Evolutionary conservation across 495 filamentous ascomycete genomes (phyloP), one percentile per base, ranked within the genome.

Genomic region (Pyronema omphalodes): DNA sequence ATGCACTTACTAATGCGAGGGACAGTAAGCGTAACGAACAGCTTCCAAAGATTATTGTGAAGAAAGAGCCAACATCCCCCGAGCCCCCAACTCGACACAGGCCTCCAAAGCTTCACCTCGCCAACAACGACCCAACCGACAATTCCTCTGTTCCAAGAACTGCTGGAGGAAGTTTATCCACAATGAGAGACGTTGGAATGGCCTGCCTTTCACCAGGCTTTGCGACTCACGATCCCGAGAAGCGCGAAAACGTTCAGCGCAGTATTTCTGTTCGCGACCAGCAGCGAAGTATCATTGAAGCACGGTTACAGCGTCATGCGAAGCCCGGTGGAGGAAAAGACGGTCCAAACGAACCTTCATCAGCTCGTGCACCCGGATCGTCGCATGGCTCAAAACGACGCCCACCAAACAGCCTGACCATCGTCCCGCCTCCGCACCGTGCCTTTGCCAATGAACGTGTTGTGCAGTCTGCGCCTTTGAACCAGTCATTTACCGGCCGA

Each of bases 201-300:
- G 88, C 89, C 18, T 98, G 91, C 61, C 71, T 98, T 49, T 95
- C 89, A 11, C 91, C 91, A 0, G 91, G 91, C 23, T 96, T 98
- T 65, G 80, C 88, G 47, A 95, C 91, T 1, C 82, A 95, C 58
- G 89, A 98, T 68, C 91, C 91, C n/a, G 74, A 81, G 9, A 94
- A 94, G 87, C 79, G 88, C 59, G 86, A 95, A 67, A 89, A 95
- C 64, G 69, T 98, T 55, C 86, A 95, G 66, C 79, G 88, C 60
- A 96, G 91, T 66, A 77, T 95, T 60, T 88, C 84, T 33, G 87
- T 98, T 18, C 77, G 86, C 54, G 93, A 98, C 57, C 88, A 94
- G 60, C 91, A 98, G 67, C 76, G 87, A 55, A 85, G 83, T 52
- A 93, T 98, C 55, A 98, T 98, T 57, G 89, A 96, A 69, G 80